These are phyloP conservation scores for Mycosphaerella sp. DNA, from an alignment of 2,329 filamentous ascomycete species.

Conservation along the genomic window DNA sequence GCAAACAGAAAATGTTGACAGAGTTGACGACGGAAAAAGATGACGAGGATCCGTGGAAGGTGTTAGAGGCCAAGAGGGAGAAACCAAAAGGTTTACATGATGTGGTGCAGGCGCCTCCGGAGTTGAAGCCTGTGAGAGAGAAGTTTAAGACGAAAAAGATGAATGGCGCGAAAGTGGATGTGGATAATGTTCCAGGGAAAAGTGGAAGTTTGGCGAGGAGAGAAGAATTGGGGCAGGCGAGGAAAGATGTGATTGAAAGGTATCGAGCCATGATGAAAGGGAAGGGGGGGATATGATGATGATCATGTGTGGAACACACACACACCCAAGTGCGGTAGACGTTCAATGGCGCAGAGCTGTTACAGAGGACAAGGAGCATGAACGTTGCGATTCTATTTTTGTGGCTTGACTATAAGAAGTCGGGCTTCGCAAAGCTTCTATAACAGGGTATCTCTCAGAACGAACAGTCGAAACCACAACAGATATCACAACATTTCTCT, in stretches of 20 bases:
- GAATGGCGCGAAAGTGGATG: constrained; percentile 58
- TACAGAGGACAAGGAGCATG: too few relatives aligned
- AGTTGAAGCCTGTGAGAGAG: constrained; percentile 57
- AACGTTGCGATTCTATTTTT: too few relatives aligned
- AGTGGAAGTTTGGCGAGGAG: constrained; percentile 65
- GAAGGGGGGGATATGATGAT: constrained; percentile 11
- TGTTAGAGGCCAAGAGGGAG: constrained; percentile 60
- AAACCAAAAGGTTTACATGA: constrained; percentile 47
- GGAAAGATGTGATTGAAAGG: constrained; percentile 63
- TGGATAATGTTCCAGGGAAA: constrained; percentile 61
- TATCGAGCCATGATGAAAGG: constrained; percentile 65
- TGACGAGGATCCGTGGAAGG: constrained; percentile 70
- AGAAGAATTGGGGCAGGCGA: constrained; percentile 64
- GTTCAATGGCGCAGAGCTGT: too few relatives aligned
- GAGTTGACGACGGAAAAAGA: constrained; percentile 45
- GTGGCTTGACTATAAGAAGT: too few relatives aligned
- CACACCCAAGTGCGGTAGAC: too few relatives aligned
- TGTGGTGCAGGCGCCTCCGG: constrained; percentile 69
- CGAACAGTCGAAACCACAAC: neutral
- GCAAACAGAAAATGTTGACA: constrained; percentile 37
- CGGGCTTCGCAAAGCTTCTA: too few relatives aligned
- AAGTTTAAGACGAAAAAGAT: constrained; percentile 56
- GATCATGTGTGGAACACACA: too few relatives aligned
- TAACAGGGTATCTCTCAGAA: too few relatives aligned
- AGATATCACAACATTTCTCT: neutral